A percentile compares a stretch with the other conserved stretches of the same genome.
Conservation (phyloP, 2,329 filamentous ascomycete species). For the Colletotrichum filicis region DNA sequence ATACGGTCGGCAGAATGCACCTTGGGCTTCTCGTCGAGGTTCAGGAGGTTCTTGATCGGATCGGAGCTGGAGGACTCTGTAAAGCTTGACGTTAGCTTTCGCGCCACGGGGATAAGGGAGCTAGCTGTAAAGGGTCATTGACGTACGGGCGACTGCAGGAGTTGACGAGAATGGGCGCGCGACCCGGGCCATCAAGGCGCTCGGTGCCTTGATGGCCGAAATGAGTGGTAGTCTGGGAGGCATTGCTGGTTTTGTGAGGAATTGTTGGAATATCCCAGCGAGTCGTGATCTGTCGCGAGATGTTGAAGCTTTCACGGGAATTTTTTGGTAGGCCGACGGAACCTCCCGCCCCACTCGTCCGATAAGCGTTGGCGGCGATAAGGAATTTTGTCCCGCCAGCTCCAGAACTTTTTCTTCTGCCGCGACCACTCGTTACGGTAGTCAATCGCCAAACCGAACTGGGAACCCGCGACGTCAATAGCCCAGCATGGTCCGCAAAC, state of each 20-base stretch:
- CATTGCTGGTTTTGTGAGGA: constrained; percentile 45
- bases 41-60: constrained; percentile 27
- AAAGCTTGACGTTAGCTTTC: constrained; percentile 9
- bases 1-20: constrained; percentile 24
- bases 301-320: constrained; percentile 34
- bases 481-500: constrained; percentile 85
- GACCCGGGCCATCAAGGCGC: constrained; percentile 26
- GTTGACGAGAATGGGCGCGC: constrained; percentile 34
- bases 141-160: constrained; percentile 22
- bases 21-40: constrained; percentile 28
- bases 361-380: constrained; percentile 26
- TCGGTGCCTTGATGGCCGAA: constrained; percentile 25
- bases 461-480: not conserved
- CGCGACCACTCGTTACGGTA: not conserved
- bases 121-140: not conserved
- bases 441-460: not conserved
- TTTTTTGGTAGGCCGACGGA: constrained; percentile 35
- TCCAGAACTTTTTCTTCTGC: constrained; percentile 22
- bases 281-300: constrained; percentile 32
- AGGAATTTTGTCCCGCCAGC: constrained; percentile 29
- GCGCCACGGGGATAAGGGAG: not conserved
- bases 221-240: constrained; percentile 50
- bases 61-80: constrained; percentile 8
- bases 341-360: constrained; percentile 30
- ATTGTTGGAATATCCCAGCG: constrained; percentile 21